Evolutionary conservation across 345 rosid species (phyloP).

Genomic region (Hibiscus tridactylites): DNA sequence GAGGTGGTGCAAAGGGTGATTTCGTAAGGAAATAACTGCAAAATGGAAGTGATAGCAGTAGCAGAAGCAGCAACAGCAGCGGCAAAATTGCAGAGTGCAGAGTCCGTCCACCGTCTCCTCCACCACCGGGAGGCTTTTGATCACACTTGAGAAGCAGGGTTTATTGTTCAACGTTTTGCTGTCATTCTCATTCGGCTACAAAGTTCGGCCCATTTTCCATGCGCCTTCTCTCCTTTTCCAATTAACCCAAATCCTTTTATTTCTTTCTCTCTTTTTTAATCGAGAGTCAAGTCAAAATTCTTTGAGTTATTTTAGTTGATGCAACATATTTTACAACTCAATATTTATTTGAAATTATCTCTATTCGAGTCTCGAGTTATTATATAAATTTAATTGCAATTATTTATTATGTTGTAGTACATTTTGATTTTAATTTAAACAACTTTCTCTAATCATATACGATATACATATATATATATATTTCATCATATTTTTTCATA

Average conservation of each 20-base stretch:
- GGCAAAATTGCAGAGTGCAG: background rate
- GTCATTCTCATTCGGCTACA: background rate
- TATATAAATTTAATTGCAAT: too few relatives aligned
- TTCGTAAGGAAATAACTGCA: background rate
- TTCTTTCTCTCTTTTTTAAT: too few relatives aligned
- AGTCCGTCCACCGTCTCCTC: background rate
- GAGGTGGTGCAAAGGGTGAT: background rate
- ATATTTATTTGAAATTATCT: too few relatives aligned
- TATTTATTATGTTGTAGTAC: too few relatives aligned
- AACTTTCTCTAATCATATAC: too few relatives aligned
- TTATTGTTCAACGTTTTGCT: background rate
- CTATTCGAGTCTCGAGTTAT: too few relatives aligned
- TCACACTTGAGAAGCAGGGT: background rate
- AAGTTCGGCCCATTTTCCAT: background rate
- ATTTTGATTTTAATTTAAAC: too few relatives aligned
- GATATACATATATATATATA: too few relatives aligned
- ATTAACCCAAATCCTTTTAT: background rate
- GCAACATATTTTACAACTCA: too few relatives aligned
- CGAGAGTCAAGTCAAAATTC: too few relatives aligned
- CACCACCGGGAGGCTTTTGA: background rate
- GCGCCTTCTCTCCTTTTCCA: background rate
- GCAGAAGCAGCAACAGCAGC: background rate
- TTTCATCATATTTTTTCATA: too few relatives aligned
- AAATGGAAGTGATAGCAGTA: background rate
- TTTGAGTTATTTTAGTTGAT: too few relatives aligned